These are phyloP conservation scores for Terana coerulea DNA, from an alignment of 768 basidiomycete species.

Conservation along the genomic window DNA sequence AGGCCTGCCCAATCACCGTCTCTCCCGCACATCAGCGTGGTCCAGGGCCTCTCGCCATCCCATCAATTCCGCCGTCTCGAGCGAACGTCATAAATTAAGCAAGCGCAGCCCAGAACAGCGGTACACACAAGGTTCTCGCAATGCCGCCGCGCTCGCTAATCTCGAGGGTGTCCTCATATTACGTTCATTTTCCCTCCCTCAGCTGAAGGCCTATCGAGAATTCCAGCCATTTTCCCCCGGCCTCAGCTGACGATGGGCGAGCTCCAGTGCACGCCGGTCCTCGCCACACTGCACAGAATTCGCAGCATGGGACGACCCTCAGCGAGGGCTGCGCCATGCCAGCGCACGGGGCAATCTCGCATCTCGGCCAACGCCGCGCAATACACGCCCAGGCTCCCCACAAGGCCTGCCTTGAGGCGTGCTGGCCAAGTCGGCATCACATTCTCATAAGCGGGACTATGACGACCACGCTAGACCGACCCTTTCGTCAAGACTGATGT, in stretches of 20 bases:
- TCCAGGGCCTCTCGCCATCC: conserved; percentile 1
- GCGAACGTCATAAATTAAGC: not conserved
- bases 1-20: not conserved
- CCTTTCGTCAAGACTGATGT: too few relatives aligned
- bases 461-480: too few relatives aligned
- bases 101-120: not conserved
- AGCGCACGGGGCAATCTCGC: not conserved
- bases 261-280: too few relatives aligned
- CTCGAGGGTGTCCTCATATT: conserved; percentile 1
- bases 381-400: not conserved
- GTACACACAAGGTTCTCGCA: conserved; percentile 2
- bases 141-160: conserved; percentile 13
- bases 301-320: too few relatives aligned
- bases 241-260: too few relatives aligned
- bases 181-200: conserved; percentile 7
- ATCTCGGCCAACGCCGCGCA: not conserved
- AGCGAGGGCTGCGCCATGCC: not conserved
- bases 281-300: too few relatives aligned
- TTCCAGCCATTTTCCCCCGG: too few relatives aligned
- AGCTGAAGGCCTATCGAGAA: too few relatives aligned
- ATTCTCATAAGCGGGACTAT: too few relatives aligned
- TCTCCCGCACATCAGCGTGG: conserved; percentile 4
- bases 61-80: conserved; percentile 1
- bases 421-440: not conserved
- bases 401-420: conserved; percentile 1